Evolutionary conservation across 2,329 filamentous ascomycete genomes (phyloP).

Genomic region (Pezicula rhizophila): DNA sequence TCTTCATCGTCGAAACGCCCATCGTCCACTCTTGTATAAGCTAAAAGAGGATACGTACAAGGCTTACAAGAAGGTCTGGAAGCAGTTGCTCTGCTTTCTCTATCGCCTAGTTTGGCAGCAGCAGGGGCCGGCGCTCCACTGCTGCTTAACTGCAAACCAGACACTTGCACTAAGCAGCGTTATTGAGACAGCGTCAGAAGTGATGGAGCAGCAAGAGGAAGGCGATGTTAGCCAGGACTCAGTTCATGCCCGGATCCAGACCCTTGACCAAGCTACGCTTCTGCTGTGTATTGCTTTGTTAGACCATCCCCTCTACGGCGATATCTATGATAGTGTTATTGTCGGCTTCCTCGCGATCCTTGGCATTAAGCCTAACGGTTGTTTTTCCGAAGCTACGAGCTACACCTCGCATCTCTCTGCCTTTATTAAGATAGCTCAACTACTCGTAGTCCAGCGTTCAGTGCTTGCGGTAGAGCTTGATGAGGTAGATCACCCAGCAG

Average conservation of each 20-base stretch:
- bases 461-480: no score
- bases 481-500: no score
- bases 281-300: slow-evolving; percentile 5
- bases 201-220: background rate
- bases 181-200: background rate
- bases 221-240: background rate
- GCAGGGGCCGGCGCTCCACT: slow-evolving; percentile 1
- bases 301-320: slow-evolving; percentile 2
- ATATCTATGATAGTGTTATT: slow-evolving; percentile 9
- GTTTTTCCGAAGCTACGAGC: slow-evolving; percentile 1
- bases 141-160: slow-evolving; percentile 1
- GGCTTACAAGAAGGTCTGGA: slow-evolving; percentile 7
- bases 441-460: no score
- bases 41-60: slow-evolving; percentile 6
- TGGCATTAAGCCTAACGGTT: slow-evolving; percentile 3
- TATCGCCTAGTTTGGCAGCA: slow-evolving; percentile 5
- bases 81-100: slow-evolving; percentile 9
- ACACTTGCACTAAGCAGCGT: background rate
- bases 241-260: background rate
- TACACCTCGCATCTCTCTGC: no score
- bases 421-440: no score
- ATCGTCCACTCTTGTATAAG: slow-evolving; percentile 2
- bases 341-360: slow-evolving; percentile 8
- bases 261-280: slow-evolving; percentile 4
- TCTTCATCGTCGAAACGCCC: background rate